Conservation (phyloP, 202 grass and related monocot species). For the Bolboschoenoplectus hybrid region DNA sequence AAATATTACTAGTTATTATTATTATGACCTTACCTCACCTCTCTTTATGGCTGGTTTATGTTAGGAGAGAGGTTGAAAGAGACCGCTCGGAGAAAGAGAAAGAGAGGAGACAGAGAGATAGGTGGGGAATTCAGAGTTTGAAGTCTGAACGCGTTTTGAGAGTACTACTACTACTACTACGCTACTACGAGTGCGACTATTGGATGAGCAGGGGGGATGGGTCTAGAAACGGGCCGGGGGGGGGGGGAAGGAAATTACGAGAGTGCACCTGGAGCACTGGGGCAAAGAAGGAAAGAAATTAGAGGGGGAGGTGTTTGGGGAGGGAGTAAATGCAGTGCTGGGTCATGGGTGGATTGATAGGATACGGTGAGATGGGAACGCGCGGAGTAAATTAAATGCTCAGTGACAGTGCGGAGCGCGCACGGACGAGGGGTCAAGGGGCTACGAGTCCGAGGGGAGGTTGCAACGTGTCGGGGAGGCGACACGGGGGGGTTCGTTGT, state of each 20-base stretch:
- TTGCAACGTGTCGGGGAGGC: too few relatives aligned
- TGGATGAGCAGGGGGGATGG: conserved; percentile 14
- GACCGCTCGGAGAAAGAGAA: conserved; percentile 17
- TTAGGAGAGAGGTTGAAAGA: conserved; percentile 34
- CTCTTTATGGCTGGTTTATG: conserved; percentile 41
- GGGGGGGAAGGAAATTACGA: not conserved
- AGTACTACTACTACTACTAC: not conserved
- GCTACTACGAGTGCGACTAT: conserved; percentile 31
- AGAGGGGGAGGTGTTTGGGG: not conserved
- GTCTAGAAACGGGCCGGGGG: conserved; percentile 5
- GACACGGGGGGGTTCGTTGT: too few relatives aligned
- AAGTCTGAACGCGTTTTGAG: conserved; percentile 38
- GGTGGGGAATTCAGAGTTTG: conserved; percentile 19
- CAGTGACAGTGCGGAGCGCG: not conserved
- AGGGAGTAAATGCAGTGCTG: conserved; percentile 2
- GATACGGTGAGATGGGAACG: conserved; percentile 29
- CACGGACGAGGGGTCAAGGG: not conserved
- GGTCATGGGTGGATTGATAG: not conserved
- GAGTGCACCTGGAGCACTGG: not conserved
- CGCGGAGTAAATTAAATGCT: not conserved
- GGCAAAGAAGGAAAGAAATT: conserved; percentile 25
- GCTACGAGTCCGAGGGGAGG: too few relatives aligned
- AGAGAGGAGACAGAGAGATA: not conserved
- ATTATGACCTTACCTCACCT: conserved; percentile 25
- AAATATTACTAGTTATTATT: not conserved